Base-by-base conservation (phyloP, 768 basidiomycete species). In the Cystobasidium tubakii region DNA sequence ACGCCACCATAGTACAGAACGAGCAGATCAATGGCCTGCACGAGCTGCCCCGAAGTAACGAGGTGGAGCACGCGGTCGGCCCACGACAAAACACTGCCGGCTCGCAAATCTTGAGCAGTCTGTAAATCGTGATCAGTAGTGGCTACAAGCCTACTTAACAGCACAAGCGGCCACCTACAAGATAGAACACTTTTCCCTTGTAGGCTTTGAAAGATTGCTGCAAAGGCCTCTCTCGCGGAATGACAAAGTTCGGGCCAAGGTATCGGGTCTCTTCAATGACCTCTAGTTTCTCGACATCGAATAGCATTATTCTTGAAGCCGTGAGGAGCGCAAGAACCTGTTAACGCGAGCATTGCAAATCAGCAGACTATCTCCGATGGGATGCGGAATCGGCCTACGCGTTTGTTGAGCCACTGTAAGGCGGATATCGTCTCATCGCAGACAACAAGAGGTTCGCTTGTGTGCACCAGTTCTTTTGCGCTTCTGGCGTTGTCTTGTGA, bases 31-130 rank as follows among this genome's bases (percentile, higher is more conserved):
- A 98, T 95, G 1, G 96, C 95, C 62, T 85, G 86, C 54, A 98
- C 84, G 79, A 97, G 95, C 79, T 97, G 88, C 17, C 93, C 92
- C 12, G 85, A 84, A 78, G 91, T 86, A 31, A 98, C 92, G 57
- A 88, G 86, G 0, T 87, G 84, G 54, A 99, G 83, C 27, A 98
- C 88, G 54, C 89, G 87, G 80, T 99, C 96, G 4, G 95, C 92
- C 96, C 96, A 99, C 0, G 92, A 91, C 34, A 93, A 83, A 25
- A 98, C 83, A 1, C 89, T 90, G 31, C 92, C 96, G 1, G 90
- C 92, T 79, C 86, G 85, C 0, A 97, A 75, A 62, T 86, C 86
- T 71, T 87, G 84, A 65, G 84, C 84, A 42, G 66, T 66, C 78
- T 80, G 72, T 34, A 29, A 29, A 50, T 33, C 31, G 6, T 0